Evolutionary conservation across 2,329 filamentous ascomycete genomes (phyloP), one percentile per base, ranked within the genome.

Genomic region (Neofusicoccum cordaticola): DNA sequence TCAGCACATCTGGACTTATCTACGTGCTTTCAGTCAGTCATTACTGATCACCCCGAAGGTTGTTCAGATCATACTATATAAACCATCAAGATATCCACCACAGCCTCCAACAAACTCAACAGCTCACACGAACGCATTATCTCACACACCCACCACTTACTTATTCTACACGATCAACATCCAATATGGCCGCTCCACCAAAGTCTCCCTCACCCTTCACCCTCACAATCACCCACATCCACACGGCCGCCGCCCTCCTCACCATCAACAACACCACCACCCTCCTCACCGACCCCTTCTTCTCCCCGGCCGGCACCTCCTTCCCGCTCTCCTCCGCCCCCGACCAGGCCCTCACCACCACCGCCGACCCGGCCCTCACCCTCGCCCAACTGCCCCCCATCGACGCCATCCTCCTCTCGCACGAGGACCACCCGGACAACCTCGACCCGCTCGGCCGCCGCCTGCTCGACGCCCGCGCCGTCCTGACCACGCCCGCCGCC

Each of bases 361-460:
- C 17, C 7, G 39, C 58, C 0, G n/a, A 58, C 4, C 79, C 81
- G 0, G 78, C 78, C 2, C 67, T 82, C 0, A 60, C 67, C 0
- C 71, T 83, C 0, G 66, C 75, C 0, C 63, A 80, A 0, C 73
- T 84, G 0, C 82, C 82, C 0, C 70, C 71, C 9, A 82, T 84
- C 66, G 81, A 83, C 57, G 81, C 77, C n/a, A 72, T 84, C 3
- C 74, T 84, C 0, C 74, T 84, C 8, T 82, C 79, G 69, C 82
- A 84, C 65, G 82, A 84, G 69, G 80, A 84, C 69, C 82, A 84
- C 64, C 72, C 74, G 0, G 82, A 84, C 66, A 84, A 84, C 66
- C 74, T 85, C 2, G 82, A 84, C 39, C 73, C 77, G 2, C 67
- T 78, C 0, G 82, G 82, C 22, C 81, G 81, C 4, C 74, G 68